Conservation (phyloP, 2,329 filamentous ascomycete species). For the Fusarium sublunatum region DNA sequence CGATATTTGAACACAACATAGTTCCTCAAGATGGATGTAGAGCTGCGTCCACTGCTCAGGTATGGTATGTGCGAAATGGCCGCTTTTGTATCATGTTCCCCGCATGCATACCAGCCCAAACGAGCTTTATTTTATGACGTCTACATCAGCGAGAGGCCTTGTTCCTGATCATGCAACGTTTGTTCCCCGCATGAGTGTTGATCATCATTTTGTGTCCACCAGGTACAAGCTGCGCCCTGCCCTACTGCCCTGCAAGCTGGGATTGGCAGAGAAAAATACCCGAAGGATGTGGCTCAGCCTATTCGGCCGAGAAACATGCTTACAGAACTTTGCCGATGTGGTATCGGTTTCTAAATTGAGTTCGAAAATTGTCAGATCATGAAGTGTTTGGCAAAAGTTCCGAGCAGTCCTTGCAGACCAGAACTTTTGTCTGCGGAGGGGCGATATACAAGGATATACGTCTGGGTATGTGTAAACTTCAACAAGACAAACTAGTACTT, state of each 20-base stretch:
- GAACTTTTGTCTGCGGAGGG: neutral
- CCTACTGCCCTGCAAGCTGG: neutral
- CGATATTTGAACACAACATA: slow-evolving; percentile 18
- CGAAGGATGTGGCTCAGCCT: slow-evolving; percentile 14
- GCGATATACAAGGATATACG: no score
- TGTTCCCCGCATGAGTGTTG: slow-evolving; percentile 8
- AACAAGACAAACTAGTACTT: no score
- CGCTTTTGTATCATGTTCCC: slow-evolving; percentile 16
- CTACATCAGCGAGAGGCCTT: slow-evolving; percentile 2
- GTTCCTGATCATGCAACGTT: slow-evolving; percentile 2
- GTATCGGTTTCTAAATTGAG: slow-evolving; percentile 10
- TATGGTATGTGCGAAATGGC: neutral
- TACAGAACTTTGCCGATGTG: slow-evolving; percentile 14
- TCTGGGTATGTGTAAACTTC: no score
- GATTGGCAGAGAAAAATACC: slow-evolving; percentile 1
- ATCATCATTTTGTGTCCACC: slow-evolving; percentile 12
- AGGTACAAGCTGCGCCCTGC: neutral
- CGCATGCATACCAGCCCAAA: neutral
- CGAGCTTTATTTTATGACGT: slow-evolving; percentile 14
- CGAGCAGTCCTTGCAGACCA: neutral
- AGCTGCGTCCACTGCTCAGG: neutral
- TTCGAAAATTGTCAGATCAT: slow-evolving; percentile 1
- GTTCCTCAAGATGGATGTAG: neutral
- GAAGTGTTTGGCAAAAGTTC: neutral
- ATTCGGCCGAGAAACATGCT: neutral